Evolutionary conservation across 306 rosid genomes (phyloP).

Genomic region (Sicyos baderoa): DNA sequence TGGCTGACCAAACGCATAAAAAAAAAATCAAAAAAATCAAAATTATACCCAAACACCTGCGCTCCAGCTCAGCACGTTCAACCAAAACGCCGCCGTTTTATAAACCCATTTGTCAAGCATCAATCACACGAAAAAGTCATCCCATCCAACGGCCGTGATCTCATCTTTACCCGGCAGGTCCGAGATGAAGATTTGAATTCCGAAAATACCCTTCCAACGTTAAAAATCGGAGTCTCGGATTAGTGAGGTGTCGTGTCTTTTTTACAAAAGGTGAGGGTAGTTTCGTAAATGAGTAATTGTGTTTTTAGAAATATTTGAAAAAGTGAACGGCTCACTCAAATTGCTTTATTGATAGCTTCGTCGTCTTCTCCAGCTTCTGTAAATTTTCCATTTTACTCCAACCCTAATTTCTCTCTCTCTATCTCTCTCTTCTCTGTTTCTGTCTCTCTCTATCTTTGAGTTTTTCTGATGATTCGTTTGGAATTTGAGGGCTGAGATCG

Average conservation of each 20-base stretch:
- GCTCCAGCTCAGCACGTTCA: constrained; percentile 32
- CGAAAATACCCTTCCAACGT: constrained; percentile 42
- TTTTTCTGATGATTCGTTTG: constrained; percentile 22
- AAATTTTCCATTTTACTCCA: not conserved
- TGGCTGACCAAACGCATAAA: constrained; percentile 15
- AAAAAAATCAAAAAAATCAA: not conserved
- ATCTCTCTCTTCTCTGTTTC: constrained; percentile 13
- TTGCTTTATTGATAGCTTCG: constrained; percentile 14
- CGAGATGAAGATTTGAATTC: not conserved
- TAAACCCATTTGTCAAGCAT: not conserved
- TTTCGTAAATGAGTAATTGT: constrained; percentile 28
- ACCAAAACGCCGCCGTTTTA: not conserved
- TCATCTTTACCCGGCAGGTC: not conserved
- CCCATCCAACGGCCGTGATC: constrained; percentile 27
- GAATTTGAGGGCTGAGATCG: constrained; percentile 25
- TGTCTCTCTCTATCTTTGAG: constrained; percentile 14
- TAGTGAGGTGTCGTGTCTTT: not conserved
- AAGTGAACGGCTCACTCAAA: constrained; percentile 22
- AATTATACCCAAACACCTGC: constrained; percentile 13
- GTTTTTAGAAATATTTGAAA: constrained; percentile 1
- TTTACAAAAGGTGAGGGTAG: constrained; percentile 22
- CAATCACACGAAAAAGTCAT: not conserved
- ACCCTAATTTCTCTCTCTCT: constrained; percentile 23
- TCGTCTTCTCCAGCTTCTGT: constrained; percentile 26
- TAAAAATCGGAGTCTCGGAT: not conserved